A percentile compares a stretch with the other conserved stretches of the same genome.
These are phyloP conservation scores for Dactylorhiza incarnata DNA, from an alignment of 106 monocot species.

Conservation along the genomic window DNA sequence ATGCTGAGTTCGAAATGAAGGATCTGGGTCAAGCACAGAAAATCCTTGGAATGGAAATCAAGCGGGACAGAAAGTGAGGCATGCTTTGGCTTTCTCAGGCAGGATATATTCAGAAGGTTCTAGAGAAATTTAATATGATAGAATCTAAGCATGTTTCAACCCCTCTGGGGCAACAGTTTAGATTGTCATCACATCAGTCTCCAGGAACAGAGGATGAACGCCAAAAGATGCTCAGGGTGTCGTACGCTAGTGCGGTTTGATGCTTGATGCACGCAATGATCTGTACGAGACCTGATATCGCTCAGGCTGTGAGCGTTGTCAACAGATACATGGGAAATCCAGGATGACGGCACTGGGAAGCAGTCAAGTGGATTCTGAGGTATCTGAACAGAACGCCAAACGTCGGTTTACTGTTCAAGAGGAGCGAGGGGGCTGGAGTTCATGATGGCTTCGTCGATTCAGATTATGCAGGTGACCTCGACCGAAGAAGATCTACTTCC, in stretches of 20 bases:
- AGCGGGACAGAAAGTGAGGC: background rate
- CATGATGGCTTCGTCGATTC: background rate
- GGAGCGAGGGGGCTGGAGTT: too few relatives aligned
- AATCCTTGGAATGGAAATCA: background rate
- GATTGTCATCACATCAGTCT: background rate
- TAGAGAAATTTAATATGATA: background rate
- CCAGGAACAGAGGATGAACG: background rate
- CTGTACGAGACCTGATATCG: background rate
- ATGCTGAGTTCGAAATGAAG: background rate
- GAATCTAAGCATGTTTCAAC: background rate
- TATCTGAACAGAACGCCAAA: background rate
- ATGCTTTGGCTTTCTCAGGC: background rate
- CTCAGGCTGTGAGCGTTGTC: background rate
- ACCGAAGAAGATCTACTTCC: background rate
- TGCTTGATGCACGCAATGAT: slow-evolving; percentile 4
- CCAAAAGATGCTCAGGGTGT: background rate
- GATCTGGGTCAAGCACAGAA: background rate
- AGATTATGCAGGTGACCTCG: background rate
- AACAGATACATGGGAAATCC: background rate
- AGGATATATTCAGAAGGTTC: too few relatives aligned
- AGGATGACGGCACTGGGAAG: background rate
- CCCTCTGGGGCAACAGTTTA: background rate
- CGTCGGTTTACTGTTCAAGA: background rate
- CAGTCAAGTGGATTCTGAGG: background rate
- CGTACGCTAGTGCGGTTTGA: background rate